A percentile compares a stretch with the other conserved stretches of the same genome.
phyloP scores from a whole-genome alignment of 1,139 yeast genomes.

The Kurtzmaniella quercitrusa region DNA sequence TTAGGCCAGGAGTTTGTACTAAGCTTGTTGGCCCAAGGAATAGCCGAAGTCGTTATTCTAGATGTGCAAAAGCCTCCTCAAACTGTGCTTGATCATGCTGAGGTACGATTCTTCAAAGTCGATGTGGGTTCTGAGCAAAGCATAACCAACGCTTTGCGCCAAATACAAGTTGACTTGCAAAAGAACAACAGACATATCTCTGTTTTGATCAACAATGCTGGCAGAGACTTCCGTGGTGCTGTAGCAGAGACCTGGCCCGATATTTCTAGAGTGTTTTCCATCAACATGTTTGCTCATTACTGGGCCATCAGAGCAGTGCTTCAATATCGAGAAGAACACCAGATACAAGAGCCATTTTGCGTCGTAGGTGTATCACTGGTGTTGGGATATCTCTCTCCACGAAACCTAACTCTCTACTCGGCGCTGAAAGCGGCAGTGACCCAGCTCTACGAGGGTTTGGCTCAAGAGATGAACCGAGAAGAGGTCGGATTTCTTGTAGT shows the following conservation, averaged over 20 bases:
- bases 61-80: slow-evolving; percentile 40
- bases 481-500: slow-evolving; percentile 45
- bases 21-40: slow-evolving; percentile 24
- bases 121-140: slow-evolving; percentile 43
- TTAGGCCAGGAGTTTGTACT: slow-evolving; percentile 47
- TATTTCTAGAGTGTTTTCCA: slow-evolving; percentile 32
- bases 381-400: slow-evolving; percentile 69
- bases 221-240: slow-evolving; percentile 49
- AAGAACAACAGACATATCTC: slow-evolving; percentile 33
- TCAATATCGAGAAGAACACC: slow-evolving; percentile 16
- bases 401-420: slow-evolving; percentile 58
- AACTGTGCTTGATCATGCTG: slow-evolving; percentile 5
- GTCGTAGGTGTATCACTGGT: slow-evolving; percentile 66
- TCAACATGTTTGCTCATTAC: slow-evolving; percentile 57
- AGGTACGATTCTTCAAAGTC: slow-evolving; percentile 36
- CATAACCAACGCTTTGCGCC: slow-evolving; percentile 18
- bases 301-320: slow-evolving; percentile 44
- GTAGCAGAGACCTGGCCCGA: slow-evolving; percentile 21
- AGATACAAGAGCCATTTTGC: slow-evolving; percentile 29
- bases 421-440: slow-evolving; percentile 63
- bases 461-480: slow-evolving; percentile 40
- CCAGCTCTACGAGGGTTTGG: slow-evolving; percentile 55
- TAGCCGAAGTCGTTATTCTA: slow-evolving; percentile 38
- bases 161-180: slow-evolving; percentile 26
- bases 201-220: slow-evolving; percentile 72